Percentiles rank a stretch among this genome's conserved stretches.
phyloP scores from a whole-genome alignment of 805 yeast species.

The Candida piceae region DNA sequence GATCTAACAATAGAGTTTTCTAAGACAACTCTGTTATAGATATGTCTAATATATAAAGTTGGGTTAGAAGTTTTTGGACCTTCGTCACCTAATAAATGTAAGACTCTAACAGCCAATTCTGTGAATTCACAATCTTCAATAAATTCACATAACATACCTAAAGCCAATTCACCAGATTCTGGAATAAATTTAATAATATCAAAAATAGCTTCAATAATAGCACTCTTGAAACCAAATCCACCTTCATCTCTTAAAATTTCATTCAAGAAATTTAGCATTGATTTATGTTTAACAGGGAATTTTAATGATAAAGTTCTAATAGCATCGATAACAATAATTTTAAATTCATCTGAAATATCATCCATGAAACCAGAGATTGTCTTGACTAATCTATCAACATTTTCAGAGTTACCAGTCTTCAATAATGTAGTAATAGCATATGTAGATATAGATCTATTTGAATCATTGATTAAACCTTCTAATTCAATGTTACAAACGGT shows the following conservation, averaged over 20 bases:
- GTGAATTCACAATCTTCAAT: constrained; percentile 98
- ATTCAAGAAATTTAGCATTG: constrained; percentile 75
- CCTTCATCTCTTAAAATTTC: constrained; percentile 89
- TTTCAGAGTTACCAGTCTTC: constrained; percentile 88
- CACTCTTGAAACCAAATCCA: constrained; percentile 75
- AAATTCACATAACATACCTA: constrained; percentile 89
- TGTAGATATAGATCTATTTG: constrained; percentile 89
- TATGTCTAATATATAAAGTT: constrained; percentile 88
- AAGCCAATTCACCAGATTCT: constrained; percentile 71
- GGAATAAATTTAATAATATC: constrained; percentile 88
- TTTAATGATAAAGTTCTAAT: constrained; percentile 86
- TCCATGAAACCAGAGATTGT: constrained; percentile 85
- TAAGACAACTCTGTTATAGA: constrained; percentile 92
- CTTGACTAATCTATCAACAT: constrained; percentile 82
- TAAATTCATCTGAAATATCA: constrained; percentile 94
- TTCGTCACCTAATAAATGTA: constrained; percentile 88
- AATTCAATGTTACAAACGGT: constrained; percentile 79
- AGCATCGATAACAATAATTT: constrained; percentile 91
- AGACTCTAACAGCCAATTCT: constrained; percentile 86
- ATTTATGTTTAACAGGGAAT: constrained; percentile 85
- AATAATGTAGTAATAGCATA: constrained; percentile 94
- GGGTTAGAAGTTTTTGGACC: constrained; percentile 88
- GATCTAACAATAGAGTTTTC: constrained; percentile 95
- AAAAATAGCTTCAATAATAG: constrained; percentile 87
- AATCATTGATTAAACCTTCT: constrained; percentile 80